Base-by-base conservation (phyloP, 805 yeast species). In the Jamesozyma spencerorum region DNA sequence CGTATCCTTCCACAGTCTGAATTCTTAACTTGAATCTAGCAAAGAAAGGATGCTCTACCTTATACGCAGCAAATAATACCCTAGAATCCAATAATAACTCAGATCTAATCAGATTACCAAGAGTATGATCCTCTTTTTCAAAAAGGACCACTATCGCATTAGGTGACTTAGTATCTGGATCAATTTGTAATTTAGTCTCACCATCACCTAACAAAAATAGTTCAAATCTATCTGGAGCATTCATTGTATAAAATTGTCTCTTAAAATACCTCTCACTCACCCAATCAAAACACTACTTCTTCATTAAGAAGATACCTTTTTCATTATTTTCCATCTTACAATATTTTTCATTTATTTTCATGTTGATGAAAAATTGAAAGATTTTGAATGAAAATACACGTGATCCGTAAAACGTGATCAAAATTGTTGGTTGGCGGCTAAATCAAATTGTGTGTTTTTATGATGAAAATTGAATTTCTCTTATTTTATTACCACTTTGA, bases 201-300 rank as follows among this genome's bases (percentile, higher is more conserved):
- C 98, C 97, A 63, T 92, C 99, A n/a, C 97, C 97, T 53, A 92
- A 72, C 53, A 92, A 77, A 61, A 92, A 92, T 31, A 92, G 77
- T 71, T 92, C 99, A 62, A 90, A 92, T 73, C 98, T 81, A 69
- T 92, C 98, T 65, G 99, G 99, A 57, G 97, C 97, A 68, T 92
- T 92, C 98, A 92, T 90, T 31, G 13, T 18, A 11, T 5, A 29
- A 7, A 12, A 8, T 24, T 24, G 12, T 24, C 28, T 24, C 12
- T 8, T 24, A 24, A 24, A 24, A n/a, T n/a, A n/a, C n/a, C n/a
- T n/a, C n/a, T n/a, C n/a, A n/a, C n/a, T n/a, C n/a, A n/a, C n/a
- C n/a, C n/a, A n/a, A n/a, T n/a, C n/a, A n/a, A n/a, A n/a, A n/a
- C n/a, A n/a, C n/a, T n/a, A n/a, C n/a, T n/a, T n/a, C n/a, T n/a